A percentile compares a stretch with the other conserved stretches of the same genome.
Evolutionary conservation across 2,329 filamentous ascomycete genomes (phyloP).

Genomic region (Sporothrix mexicana): DNA sequence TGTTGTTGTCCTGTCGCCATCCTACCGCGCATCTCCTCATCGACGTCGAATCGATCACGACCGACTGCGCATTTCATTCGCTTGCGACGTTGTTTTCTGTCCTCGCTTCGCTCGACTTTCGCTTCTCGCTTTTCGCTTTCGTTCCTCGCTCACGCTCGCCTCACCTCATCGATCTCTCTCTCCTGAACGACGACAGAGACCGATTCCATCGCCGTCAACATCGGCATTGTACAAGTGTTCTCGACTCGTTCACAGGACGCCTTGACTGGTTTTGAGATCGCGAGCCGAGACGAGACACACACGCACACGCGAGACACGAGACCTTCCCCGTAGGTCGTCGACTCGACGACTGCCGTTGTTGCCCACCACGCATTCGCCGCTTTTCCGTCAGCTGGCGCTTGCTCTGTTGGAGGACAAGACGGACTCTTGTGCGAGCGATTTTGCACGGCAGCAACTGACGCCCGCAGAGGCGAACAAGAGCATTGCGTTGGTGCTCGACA

Average conservation of each 20-base stretch:
- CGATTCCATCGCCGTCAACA: neutral
- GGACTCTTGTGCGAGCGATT: conserved; percentile 5
- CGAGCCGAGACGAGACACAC: conserved; percentile 2
- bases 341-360: conserved; percentile 46
- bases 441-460: neutral
- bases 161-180: conserved; percentile 1
- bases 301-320: too few relatives aligned
- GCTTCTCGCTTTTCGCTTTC: neutral
- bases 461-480: conserved; percentile 6
- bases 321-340: neutral
- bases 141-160: neutral
- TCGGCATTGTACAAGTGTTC: neutral
- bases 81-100: conserved; percentile 1
- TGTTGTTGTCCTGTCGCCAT: neutral
- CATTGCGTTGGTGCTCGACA: conserved; percentile 29
- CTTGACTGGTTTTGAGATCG: conserved; percentile 62
- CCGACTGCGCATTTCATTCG: conserved; percentile 22
- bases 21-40: neutral
- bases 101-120: neutral
- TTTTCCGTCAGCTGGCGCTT: conserved; percentile 66
- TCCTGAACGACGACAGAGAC: neutral
- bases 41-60: neutral
- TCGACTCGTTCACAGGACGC: conserved; percentile 53
- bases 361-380: conserved; percentile 74
- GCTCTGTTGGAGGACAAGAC: conserved; percentile 49